Conservation (phyloP, 768 basidiomycete species). For the Paxillus involutus region DNA sequence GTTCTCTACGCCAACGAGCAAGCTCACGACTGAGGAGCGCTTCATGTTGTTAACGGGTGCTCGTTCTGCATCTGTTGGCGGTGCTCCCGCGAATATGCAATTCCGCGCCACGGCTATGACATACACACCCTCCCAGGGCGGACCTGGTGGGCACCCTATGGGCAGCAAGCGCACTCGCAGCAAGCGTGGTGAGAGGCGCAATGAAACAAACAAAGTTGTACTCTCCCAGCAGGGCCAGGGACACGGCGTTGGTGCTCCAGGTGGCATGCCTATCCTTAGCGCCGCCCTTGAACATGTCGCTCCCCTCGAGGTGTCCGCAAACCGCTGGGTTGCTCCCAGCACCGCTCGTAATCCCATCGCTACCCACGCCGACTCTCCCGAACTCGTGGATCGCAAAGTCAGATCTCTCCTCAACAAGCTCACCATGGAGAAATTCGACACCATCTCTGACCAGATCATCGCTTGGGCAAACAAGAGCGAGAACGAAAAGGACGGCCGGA, state of each 20-base stretch:
- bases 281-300: slow-evolving; percentile 61
- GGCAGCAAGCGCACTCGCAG: slow-evolving; percentile 67
- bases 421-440: slow-evolving; percentile 95
- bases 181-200: slow-evolving; percentile 82
- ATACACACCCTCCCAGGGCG: slow-evolving; percentile 71
- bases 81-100: slow-evolving; percentile 43
- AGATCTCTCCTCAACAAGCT: slow-evolving; percentile 91
- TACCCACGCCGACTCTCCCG: slow-evolving; percentile 67
- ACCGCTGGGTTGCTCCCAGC: slow-evolving; percentile 73
- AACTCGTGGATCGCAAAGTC: slow-evolving; percentile 91
- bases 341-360: slow-evolving; percentile 41
- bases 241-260: slow-evolving; percentile 29
- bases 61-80: slow-evolving; percentile 59
- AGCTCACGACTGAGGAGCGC: slow-evolving; percentile 71
- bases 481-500: slow-evolving; percentile 90
- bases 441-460: slow-evolving; percentile 94
- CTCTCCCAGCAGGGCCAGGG: too few species aligned
- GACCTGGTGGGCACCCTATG: slow-evolving; percentile 44
- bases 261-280: slow-evolving; percentile 30
- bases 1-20: slow-evolving; percentile 52
- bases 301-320: slow-evolving; percentile 75
- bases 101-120: slow-evolving; percentile 66
- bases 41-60: slow-evolving; percentile 43
- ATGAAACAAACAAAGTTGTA: too few species aligned
- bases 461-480: slow-evolving; percentile 92